Evolutionary conservation across 192 early-diverging fungal genomes (phyloP).

Genomic region (Umbelopsis isabellina): DNA sequence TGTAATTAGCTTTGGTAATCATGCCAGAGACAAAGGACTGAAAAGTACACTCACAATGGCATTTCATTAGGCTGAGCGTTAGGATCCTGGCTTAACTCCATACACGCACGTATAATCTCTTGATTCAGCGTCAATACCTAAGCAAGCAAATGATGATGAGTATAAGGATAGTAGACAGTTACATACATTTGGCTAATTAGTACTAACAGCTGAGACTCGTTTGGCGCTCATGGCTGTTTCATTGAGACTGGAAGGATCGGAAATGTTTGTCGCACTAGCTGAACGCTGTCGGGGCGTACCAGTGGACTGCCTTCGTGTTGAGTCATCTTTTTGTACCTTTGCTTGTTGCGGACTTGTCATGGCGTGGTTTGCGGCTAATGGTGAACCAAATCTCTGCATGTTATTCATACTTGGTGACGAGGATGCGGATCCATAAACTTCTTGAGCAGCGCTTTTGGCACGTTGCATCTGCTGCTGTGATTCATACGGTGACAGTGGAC

Average conservation of each 20-base stretch:
- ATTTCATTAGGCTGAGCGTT: slow-evolving; percentile 24
- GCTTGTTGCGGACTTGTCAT: slow-evolving; percentile 14
- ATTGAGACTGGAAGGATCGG: neutral
- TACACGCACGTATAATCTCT: slow-evolving; percentile 38
- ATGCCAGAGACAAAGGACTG: too few species aligned
- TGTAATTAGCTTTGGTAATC: neutral
- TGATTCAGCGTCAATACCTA: slow-evolving; percentile 39
- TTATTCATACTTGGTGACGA: slow-evolving; percentile 12
- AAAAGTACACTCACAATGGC: slow-evolving; percentile 24
- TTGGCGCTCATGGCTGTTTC: slow-evolving; percentile 28
- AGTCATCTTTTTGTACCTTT: slow-evolving; percentile 17
- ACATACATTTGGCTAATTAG: neutral
- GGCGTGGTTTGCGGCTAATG: neutral
- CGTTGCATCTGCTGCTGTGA: neutral
- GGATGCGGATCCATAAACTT: slow-evolving; percentile 2
- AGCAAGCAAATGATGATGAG: too few species aligned
- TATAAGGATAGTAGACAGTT: neutral
- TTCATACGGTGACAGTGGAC: slow-evolving; percentile 7
- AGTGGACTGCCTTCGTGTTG: neutral
- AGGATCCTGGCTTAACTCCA: slow-evolving; percentile 26
- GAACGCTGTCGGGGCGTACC: neutral
- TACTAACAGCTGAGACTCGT: slow-evolving; percentile 32
- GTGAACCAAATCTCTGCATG: slow-evolving; percentile 14
- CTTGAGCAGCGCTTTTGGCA: slow-evolving; percentile 13
- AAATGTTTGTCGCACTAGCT: neutral